Percentiles rank a stretch among this genome's conserved stretches.
phyloP scores from a whole-genome alignment of 169 alveolate species.

The Cryptosporidium tyzzeri region DNA sequence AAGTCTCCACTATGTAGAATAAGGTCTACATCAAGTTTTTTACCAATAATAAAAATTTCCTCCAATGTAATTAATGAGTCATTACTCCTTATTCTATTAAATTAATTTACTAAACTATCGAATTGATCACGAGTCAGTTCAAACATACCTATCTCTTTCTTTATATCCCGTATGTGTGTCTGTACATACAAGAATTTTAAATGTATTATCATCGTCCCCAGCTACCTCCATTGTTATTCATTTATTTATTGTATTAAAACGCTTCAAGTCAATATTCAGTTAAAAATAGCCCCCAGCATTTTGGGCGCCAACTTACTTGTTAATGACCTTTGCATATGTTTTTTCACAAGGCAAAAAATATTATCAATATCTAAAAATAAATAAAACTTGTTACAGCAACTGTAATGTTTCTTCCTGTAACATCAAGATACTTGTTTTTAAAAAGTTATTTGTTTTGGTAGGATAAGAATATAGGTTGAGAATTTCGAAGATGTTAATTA shows the following conservation, averaged over 20 bases:
- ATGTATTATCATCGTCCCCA: conserved; percentile 77
- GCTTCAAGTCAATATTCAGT: neutral
- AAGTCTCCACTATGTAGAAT: conserved; percentile 95
- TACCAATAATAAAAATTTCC: conserved; percentile 92
- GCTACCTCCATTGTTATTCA: neutral
- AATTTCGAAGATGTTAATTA: neutral
- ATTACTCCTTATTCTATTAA: conserved; percentile 83
- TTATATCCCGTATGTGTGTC: conserved; percentile 96
- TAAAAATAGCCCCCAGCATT: neutral
- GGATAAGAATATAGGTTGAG: neutral
- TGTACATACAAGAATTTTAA: conserved; percentile 91
- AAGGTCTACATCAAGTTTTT: conserved; percentile 89
- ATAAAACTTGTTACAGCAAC: neutral
- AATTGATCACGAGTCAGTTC: conserved; percentile 22
- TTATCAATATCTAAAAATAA: conserved; percentile 1
- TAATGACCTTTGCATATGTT: neutral
- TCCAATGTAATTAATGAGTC: conserved; percentile 94
- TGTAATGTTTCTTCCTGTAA: neutral
- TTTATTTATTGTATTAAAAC: neutral
- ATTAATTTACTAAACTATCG: neutral
- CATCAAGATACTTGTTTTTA: neutral
- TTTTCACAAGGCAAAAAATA: neutral
- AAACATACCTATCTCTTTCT: conserved; percentile 88
- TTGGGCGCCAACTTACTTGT: neutral
- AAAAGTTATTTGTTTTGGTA: neutral